Evolutionary conservation across 257 asterid genomes (phyloP).

Genomic region (Solanum ossicruentum): DNA sequence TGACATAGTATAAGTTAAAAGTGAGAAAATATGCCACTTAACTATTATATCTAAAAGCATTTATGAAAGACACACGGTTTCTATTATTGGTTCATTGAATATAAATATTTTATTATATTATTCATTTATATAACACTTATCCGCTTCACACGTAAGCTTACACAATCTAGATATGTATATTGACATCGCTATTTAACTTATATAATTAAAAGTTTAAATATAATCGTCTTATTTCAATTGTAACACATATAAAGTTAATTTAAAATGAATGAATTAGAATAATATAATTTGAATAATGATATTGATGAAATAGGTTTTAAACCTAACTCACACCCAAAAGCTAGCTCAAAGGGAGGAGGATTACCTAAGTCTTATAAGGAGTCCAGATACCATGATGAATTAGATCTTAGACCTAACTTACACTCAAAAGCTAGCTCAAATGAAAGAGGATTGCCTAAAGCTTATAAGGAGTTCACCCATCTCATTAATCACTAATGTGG

Average conservation of each 20-base stretch:
- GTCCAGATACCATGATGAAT: too few species aligned
- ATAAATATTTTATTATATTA: not conserved
- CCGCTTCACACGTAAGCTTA: not conserved
- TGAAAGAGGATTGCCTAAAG: too few species aligned
- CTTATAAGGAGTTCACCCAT: too few species aligned
- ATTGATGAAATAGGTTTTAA: too few species aligned
- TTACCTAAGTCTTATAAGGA: too few species aligned
- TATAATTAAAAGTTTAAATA: not conserved
- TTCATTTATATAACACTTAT: not conserved
- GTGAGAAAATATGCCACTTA: not conserved
- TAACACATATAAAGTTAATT: not conserved
- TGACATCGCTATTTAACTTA: not conserved
- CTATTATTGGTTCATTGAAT: not conserved
- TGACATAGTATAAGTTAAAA: too few species aligned
- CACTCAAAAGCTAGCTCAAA: too few species aligned
- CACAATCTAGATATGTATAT: not conserved
- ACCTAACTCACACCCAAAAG: too few species aligned
- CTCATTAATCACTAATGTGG: too few species aligned
- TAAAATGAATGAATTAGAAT: not conserved
- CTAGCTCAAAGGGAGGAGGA: too few species aligned
- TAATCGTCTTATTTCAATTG: not conserved
- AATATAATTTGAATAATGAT: not conserved
- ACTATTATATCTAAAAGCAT: not conserved
- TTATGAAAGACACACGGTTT: not conserved
- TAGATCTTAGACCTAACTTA: too few species aligned